Percentiles rank a stretch among this genome's conserved stretches.
phyloP scores from a whole-genome alignment of 805 yeast species.

The Candida ulmi region DNA sequence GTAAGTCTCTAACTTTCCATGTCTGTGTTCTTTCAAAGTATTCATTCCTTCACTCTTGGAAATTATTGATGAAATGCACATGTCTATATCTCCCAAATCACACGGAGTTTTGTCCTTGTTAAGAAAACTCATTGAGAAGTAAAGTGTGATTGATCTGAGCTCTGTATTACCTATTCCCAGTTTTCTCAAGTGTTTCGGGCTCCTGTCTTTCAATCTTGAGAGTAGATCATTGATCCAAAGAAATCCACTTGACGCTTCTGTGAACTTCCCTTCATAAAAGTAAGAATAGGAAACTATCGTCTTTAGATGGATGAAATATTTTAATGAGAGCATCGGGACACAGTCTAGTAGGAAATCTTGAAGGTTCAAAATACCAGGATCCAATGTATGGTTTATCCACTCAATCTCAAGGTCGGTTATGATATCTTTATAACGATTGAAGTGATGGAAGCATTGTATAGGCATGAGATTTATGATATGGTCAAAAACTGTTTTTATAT shows the following conservation, averaged over 20 bases:
- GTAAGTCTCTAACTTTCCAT: constrained; percentile 1
- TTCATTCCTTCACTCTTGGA: background rate
- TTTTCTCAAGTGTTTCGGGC: background rate
- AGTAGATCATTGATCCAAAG: background rate
- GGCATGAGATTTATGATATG: no score
- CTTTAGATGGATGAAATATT: background rate
- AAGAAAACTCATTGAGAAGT: background rate
- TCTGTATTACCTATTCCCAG: background rate
- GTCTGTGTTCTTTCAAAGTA: background rate
- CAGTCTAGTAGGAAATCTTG: background rate
- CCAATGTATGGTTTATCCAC: background rate
- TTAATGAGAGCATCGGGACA: background rate
- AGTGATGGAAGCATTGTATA: no score
- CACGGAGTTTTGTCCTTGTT: background rate
- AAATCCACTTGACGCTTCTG: background rate
- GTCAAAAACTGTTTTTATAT: no score
- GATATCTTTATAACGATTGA: no score
- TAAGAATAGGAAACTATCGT: background rate
- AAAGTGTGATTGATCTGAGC: background rate
- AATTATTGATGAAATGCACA: background rate
- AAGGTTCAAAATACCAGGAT: background rate
- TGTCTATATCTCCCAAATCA: background rate
- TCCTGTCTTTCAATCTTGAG: background rate
- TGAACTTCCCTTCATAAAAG: background rate
- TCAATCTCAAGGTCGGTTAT: no score